These are phyloP conservation scores for Colletotrichum theobromicola DNA, from an alignment of 2,329 filamentous ascomycete species.

Conservation along the genomic window DNA sequence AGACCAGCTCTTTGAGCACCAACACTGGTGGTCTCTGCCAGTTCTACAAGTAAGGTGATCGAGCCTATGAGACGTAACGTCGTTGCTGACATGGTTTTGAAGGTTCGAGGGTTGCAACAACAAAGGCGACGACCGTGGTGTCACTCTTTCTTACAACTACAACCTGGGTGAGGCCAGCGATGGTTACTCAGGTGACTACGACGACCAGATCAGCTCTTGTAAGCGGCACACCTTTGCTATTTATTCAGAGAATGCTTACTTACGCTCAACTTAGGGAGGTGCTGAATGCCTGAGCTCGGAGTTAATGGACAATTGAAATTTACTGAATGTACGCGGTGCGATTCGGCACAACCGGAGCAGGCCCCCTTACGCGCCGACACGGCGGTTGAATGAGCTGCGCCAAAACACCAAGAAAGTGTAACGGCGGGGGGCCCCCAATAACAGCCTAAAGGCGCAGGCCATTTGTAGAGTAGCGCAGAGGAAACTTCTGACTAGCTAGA, in stretches of 20 bases:
- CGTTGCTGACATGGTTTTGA: neutral
- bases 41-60: conserved; percentile 3
- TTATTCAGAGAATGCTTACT: neutral
- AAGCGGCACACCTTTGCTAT: neutral
- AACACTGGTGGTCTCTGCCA: conserved; percentile 16
- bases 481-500: neutral
- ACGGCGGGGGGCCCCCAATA: neutral
- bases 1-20: conserved; percentile 9
- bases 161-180: neutral
- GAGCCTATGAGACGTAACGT: too few species aligned
- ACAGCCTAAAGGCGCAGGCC: neutral
- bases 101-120: conserved; percentile 6
- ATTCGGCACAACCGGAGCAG: neutral
- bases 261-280: neutral
- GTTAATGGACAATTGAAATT: neutral
- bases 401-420: neutral
- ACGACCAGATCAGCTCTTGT: conserved; percentile 18
- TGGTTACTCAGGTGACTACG: conserved; percentile 9
- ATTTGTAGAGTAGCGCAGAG: neutral
- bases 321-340: neutral
- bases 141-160: conserved; percentile 5
- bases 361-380: neutral
- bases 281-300: neutral
- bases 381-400: neutral
- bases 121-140: conserved; percentile 14